Evolutionary conservation across 352 stramenopile species (phyloP).

Genomic region (Pythium guiyangense): DNA sequence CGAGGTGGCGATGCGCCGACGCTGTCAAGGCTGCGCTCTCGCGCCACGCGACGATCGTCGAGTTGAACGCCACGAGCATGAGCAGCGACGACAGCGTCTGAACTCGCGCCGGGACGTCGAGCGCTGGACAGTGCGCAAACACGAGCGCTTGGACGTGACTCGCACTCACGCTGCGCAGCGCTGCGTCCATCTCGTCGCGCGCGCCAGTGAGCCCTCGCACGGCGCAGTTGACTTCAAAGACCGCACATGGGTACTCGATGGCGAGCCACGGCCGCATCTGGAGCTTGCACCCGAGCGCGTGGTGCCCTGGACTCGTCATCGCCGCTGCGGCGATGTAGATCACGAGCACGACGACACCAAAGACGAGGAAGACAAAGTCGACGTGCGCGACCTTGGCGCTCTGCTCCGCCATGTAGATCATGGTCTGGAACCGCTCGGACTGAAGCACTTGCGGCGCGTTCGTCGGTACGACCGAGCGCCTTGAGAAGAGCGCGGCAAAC

Average conservation of each 20-base stretch:
- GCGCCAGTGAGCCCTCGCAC: background rate
- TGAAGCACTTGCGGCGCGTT: background rate
- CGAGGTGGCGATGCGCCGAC: background rate
- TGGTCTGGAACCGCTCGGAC: background rate
- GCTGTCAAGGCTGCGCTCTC: background rate
- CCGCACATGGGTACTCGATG: conserved; percentile 1
- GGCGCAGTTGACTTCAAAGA: conserved; percentile 5
- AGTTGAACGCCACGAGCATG: conserved; percentile 13
- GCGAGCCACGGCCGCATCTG: conserved; percentile 4
- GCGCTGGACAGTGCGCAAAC: conserved; percentile 1
- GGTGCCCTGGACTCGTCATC: background rate
- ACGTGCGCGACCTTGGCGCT: background rate
- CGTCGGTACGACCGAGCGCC: too few species aligned
- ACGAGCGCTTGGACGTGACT: background rate
- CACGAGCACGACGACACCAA: background rate
- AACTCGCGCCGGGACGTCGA: conserved; percentile 1
- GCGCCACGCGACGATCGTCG: conserved; percentile 11
- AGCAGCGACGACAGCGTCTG: conserved; percentile 8
- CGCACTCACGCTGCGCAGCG: background rate
- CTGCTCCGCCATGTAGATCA: background rate
- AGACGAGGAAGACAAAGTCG: conserved; percentile 2
- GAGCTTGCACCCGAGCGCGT: conserved; percentile 4
- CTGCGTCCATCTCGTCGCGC: background rate
- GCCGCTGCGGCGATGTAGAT: background rate
- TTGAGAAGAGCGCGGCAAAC: too few species aligned